A percentile compares a stretch with the other conserved stretches of the same genome.
phyloP scores from a whole-genome alignment of 306 rosid genomes.

The Cucurbita moschata region DNA sequence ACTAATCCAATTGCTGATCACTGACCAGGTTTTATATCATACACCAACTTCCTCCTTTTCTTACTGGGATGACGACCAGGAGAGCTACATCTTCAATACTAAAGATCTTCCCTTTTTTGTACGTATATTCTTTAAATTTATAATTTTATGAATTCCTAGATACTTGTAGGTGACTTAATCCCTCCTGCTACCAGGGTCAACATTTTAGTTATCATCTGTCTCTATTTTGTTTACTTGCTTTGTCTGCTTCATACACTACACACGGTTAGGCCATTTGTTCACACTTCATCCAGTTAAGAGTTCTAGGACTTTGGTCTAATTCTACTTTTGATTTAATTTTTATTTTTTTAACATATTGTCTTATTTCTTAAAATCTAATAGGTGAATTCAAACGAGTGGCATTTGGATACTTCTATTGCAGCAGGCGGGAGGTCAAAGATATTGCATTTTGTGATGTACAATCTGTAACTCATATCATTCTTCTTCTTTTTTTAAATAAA shows the following conservation, averaged over 20 bases:
- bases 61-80: constrained; percentile 53
- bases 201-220: neutral
- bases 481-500: neutral
- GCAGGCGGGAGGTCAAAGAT: constrained; percentile 97
- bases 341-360: neutral
- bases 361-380: constrained; percentile 16
- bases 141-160: constrained; percentile 9
- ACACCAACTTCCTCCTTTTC: constrained; percentile 75
- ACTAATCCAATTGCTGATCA: neutral
- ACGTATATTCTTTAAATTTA: constrained; percentile 22
- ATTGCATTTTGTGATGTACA: constrained; percentile 95
- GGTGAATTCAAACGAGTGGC: constrained; percentile 98
- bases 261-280: neutral
- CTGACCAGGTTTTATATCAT: constrained; percentile 68
- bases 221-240: neutral
- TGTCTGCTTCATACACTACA: neutral
- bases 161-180: neutral
- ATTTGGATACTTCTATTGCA: constrained; percentile 90
- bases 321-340: neutral
- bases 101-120: constrained; percentile 93
- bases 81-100: constrained; percentile 51
- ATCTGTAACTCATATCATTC: constrained; percentile 34
- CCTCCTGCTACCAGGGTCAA: neutral
- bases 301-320: neutral
- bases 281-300: neutral